Evolutionary conservation across 2,329 filamentous ascomycete species (phyloP).

Genomic region (Didymella pomorum): DNA sequence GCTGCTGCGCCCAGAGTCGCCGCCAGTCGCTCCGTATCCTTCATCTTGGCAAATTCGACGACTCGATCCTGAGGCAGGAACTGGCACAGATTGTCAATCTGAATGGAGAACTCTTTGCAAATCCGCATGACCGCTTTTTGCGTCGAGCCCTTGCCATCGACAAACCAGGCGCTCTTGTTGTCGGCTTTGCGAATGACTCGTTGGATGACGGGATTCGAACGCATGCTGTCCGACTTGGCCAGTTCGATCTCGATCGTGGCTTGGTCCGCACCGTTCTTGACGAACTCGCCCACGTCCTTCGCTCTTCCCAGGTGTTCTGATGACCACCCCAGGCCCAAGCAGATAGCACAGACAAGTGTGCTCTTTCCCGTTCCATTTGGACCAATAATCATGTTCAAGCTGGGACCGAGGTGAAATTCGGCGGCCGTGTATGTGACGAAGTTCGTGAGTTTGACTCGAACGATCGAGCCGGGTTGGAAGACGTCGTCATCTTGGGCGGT

Average conservation of each 20-base stretch:
- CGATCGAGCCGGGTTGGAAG: constrained; percentile 78
- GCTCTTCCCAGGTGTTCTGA: constrained; percentile 79
- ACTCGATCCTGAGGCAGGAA: constrained; percentile 97
- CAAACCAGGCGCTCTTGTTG: constrained; percentile 78
- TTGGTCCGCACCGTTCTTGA: constrained; percentile 83
- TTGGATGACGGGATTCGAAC: constrained; percentile 74
- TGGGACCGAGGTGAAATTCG: constrained; percentile 89
- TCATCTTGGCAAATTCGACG: constrained; percentile 87
- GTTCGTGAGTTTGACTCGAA: constrained; percentile 83
- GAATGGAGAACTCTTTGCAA: constrained; percentile 79
- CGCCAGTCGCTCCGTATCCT: constrained; percentile 79
- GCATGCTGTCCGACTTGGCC: constrained; percentile 65
- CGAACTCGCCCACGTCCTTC: constrained; percentile 84
- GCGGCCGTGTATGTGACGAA: constrained; percentile 96
- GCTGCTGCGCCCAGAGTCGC: constrained; percentile 91
- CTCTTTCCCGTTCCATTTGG: constrained; percentile 99
- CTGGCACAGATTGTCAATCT: constrained; percentile 97
- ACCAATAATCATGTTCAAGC: constrained; percentile 97
- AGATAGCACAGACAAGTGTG: constrained; percentile 95
- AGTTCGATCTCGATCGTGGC: constrained; percentile 93
- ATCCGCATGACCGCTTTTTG: constrained; percentile 73
- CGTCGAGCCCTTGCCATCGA: constrained; percentile 71
- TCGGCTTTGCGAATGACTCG: constrained; percentile 82
- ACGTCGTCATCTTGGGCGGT: constrained; percentile 27
- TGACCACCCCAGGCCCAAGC: constrained; percentile 82